Base-by-base conservation (phyloP, 768 basidiomycete genomes). In the Boletus sp. region DNA sequence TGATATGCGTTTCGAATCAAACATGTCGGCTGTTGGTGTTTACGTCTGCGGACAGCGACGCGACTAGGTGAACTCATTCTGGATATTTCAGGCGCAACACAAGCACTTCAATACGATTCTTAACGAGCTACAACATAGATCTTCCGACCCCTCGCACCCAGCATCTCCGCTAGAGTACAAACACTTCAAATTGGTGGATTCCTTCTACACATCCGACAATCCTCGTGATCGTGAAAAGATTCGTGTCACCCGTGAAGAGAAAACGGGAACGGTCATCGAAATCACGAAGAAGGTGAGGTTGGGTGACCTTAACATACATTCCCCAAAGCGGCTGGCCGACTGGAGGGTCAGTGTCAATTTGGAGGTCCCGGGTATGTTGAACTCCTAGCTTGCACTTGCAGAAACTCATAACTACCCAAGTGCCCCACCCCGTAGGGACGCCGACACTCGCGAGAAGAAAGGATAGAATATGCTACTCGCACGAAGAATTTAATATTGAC, bases 401-500 rank as follows among this genome's bases (percentile, higher is more conserved):
- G 34, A 30, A 47, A 43, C 35, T 54, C 42, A 50, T 48, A 30
- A 14, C 19, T n/a, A 35, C n/a, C 32, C 29, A 37, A 91, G 90
- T 83, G n/a, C 60, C 77, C 2, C 87, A 84, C 61, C 90, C 89
- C 1, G 61, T 84, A 41, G 90, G 89, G 13, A 67, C 80, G 7
- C 70, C 87, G 1, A 77, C 79, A 9, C 74, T 81, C 59, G 79
- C 82, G 32, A 80, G 90, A 54, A 77, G 80, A 74, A 99, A 97
- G 74, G 92, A 99, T 72, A 80, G 97, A 42, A 78, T 98, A 69
- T 89, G 90, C 64, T 99, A 99, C 70, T 75, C 85, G 4, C 97
- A 99, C 70, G 94, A 98, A 70, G 86, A 96, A 59, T 95, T 93
- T 68, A 80, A 77, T 59, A 86, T 99, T 58, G 97, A 99, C 74